These are phyloP conservation scores for Botryobasidium botryosum DNA, from an alignment of 768 basidiomycete genomes.

Conservation along the genomic window DNA sequence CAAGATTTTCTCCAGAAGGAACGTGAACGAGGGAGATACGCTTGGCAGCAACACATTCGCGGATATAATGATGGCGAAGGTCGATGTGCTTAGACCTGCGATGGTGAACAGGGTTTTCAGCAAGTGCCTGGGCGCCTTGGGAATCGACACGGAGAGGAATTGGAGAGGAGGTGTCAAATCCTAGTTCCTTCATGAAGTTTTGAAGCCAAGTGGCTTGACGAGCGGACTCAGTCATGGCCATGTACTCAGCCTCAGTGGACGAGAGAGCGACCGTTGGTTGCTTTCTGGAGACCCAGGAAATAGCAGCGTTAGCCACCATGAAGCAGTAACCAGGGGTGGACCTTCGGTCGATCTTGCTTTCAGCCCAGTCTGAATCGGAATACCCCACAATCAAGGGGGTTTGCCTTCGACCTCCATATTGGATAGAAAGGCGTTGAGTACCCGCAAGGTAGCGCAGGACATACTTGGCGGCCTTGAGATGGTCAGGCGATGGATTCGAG, in stretches of 20 bases:
- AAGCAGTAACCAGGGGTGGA: conserved; percentile 25
- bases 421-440: conserved; percentile 4
- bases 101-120: conserved; percentile 8
- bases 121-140: not conserved
- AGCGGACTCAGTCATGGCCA: conserved; percentile 13
- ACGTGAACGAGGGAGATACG: not conserved
- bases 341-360: conserved; percentile 14
- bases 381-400: too few species aligned
- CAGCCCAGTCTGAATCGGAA: conserved; percentile 19
- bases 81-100: not conserved
- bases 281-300: conserved; percentile 24
- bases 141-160: conserved; percentile 6
- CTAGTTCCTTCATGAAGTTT: conserved; percentile 11
- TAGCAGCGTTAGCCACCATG: conserved; percentile 20
- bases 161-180: conserved; percentile 7
- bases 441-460: conserved; percentile 7
- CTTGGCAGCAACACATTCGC: not conserved
- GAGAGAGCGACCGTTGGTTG: conserved; percentile 25
- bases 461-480: conserved; percentile 21
- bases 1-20: conserved; percentile 3
- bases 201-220: conserved; percentile 15
- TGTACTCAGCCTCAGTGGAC: conserved; percentile 19
- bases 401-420: not conserved
- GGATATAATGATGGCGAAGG: too few species aligned
- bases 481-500: conserved; percentile 13